These are phyloP conservation scores for Acacia melanoxylon DNA, from an alignment of 306 rosid genomes.

Conservation along the genomic window DNA sequence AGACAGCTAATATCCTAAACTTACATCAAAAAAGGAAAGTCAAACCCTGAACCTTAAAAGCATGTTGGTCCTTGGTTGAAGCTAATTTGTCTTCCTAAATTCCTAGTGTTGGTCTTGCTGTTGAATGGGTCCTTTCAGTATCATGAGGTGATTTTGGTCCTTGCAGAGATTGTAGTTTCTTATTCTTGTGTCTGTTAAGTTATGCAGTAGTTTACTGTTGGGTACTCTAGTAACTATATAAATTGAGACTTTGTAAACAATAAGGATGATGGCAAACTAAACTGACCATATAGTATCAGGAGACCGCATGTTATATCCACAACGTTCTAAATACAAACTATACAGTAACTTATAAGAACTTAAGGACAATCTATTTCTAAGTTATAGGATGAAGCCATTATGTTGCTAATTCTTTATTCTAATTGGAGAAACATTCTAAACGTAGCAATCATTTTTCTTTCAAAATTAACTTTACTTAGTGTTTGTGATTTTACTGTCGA, in stretches of 20 bases:
- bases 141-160: background rate
- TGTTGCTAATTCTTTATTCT: background rate
- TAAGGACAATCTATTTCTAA: background rate
- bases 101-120: no score
- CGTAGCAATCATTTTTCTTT: background rate
- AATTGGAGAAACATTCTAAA: background rate
- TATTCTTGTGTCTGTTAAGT: background rate
- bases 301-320: background rate
- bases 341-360: background rate
- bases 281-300: background rate
- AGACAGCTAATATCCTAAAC: no score
- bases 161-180: background rate
- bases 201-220: background rate
- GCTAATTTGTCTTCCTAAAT: no score
- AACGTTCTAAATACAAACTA: background rate
- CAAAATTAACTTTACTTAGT: background rate
- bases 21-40: no score
- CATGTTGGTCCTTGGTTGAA: no score
- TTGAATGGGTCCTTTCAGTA: no score
- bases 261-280: background rate
- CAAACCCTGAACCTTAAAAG: no score
- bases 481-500: background rate
- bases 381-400: background rate
- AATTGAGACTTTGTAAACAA: no score
- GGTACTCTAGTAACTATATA: background rate